Conservation (phyloP, 495 filamentous ascomycete species). For the Bacidia rubella region DNA sequence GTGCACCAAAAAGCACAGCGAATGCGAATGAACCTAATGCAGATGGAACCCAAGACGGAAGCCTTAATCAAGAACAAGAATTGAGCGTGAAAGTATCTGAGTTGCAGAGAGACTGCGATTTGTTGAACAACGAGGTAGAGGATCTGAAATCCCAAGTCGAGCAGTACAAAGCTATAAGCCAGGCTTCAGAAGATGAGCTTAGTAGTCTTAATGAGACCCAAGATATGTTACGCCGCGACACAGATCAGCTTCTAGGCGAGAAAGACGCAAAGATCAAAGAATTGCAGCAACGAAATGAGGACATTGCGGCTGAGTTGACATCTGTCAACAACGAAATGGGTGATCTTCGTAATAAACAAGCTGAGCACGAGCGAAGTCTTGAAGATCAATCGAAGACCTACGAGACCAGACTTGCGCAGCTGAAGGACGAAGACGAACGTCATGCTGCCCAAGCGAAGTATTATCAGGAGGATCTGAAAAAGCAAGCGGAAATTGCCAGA, state of each 20-base stretch:
- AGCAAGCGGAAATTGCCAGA: constrained; percentile 83
- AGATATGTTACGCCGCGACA: constrained; percentile 75
- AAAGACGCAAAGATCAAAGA: constrained; percentile 67
- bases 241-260: constrained; percentile 54
- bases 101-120: constrained; percentile 66
- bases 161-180: constrained; percentile 79
- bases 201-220: constrained; percentile 64
- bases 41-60: constrained; percentile 34
- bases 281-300: constrained; percentile 67
- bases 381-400: constrained; percentile 67
- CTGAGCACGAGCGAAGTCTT: constrained; percentile 54
- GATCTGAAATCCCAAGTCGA: constrained; percentile 66
- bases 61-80: constrained; percentile 67
- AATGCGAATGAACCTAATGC: constrained; percentile 21
- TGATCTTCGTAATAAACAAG: constrained; percentile 59
- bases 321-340: constrained; percentile 69
- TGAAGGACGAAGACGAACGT: constrained; percentile 77
- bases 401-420: constrained; percentile 59
- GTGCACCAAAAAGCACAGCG: constrained; percentile 41
- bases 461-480: constrained; percentile 80
- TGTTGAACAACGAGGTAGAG: constrained; percentile 62
- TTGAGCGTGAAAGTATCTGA: constrained; percentile 68
- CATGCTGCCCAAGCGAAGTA: constrained; percentile 61
- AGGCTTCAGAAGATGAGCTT: constrained; percentile 77
- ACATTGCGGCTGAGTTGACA: constrained; percentile 65